phyloP scores from a whole-genome alignment of 2,329 filamentous ascomycete species.

The Pseudopyricularia cyperi region DNA sequence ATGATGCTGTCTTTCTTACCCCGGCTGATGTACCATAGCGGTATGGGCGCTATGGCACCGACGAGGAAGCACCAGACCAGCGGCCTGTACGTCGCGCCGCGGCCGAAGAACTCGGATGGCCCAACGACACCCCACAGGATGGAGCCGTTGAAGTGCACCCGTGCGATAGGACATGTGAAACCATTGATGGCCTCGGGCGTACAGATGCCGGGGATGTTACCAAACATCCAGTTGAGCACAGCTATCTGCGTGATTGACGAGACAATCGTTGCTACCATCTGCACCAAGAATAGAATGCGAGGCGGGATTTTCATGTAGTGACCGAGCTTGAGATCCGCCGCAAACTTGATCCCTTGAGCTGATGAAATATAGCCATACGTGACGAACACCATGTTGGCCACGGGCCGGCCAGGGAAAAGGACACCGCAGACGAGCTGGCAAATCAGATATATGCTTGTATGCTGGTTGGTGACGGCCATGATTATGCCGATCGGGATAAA shows the following conservation, averaged over 20 bases:
- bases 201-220: slow-evolving; percentile 63
- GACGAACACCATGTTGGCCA: slow-evolving; percentile 89
- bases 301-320: slow-evolving; percentile 84
- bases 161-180: slow-evolving; percentile 76
- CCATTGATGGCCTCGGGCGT: slow-evolving; percentile 70
- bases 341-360: slow-evolving; percentile 80
- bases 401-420: slow-evolving; percentile 71
- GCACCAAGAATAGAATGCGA: slow-evolving; percentile 64
- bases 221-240: slow-evolving; percentile 85
- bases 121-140: slow-evolving; percentile 86
- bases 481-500: slow-evolving; percentile 89
- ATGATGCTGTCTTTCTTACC: slow-evolving; percentile 47
- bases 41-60: slow-evolving; percentile 61
- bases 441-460: slow-evolving; percentile 75
- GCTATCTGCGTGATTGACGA: slow-evolving; percentile 71
- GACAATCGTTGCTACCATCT: slow-evolving; percentile 62
- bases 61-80: slow-evolving; percentile 74
- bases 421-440: slow-evolving; percentile 75
- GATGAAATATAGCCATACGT: slow-evolving; percentile 86
- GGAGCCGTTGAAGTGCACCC: slow-evolving; percentile 81
- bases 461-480: slow-evolving; percentile 86
- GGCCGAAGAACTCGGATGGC: slow-evolving; percentile 69
- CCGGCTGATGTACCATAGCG: slow-evolving; percentile 59
- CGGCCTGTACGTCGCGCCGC: slow-evolving; percentile 57
- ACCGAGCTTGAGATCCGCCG: slow-evolving; percentile 73